Percentiles rank a stretch among this genome's conserved stretches.
phyloP scores from a whole-genome alignment of 2,329 filamentous ascomycete species.

The Tolypocladium amazonense region DNA sequence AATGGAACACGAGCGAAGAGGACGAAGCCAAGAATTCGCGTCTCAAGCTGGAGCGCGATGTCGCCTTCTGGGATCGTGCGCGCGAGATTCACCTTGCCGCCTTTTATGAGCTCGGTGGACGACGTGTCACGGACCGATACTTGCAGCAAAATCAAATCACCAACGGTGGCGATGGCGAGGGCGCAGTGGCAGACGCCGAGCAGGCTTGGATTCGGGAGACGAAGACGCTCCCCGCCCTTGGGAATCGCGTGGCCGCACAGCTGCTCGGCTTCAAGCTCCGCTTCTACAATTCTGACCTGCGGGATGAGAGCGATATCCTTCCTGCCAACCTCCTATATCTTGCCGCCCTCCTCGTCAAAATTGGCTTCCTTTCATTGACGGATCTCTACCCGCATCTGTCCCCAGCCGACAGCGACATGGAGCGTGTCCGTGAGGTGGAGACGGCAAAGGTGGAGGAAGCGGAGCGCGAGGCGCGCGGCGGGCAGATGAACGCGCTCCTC shows the following conservation, averaged over 20 bases:
- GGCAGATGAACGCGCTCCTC: slow-evolving; percentile 70
- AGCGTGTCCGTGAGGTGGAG: slow-evolving; percentile 56
- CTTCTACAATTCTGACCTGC: slow-evolving; percentile 77
- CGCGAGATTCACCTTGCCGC: slow-evolving; percentile 66
- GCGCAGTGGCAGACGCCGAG: slow-evolving; percentile 44
- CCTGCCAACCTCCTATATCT: slow-evolving; percentile 91
- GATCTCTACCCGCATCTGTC: slow-evolving; percentile 91
- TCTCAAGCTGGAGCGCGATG: slow-evolving; percentile 56
- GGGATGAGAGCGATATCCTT: slow-evolving; percentile 64
- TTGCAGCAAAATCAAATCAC: slow-evolving; percentile 31
- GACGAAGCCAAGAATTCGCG: slow-evolving; percentile 50
- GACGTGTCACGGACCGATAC: slow-evolving; percentile 51
- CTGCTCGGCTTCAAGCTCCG: slow-evolving; percentile 93
- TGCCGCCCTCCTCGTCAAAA: slow-evolving; percentile 85
- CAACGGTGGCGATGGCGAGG: slow-evolving; percentile 25
- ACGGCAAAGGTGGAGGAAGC: slow-evolving; percentile 69
- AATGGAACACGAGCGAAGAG: slow-evolving; percentile 55
- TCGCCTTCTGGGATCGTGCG: slow-evolving; percentile 72
- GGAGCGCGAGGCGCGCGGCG: slow-evolving; percentile 61
- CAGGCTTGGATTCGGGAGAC: slow-evolving; percentile 72
- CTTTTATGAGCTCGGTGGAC: slow-evolving; percentile 80
- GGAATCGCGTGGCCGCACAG: slow-evolving; percentile 87
- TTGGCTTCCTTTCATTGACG: slow-evolving; percentile 86
- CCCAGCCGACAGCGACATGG: slow-evolving; percentile 76
- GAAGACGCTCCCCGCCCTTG: slow-evolving; percentile 69